phyloP scores from a whole-genome alignment of 1,284 basidiomycete species.

The Porogramme epimiltina region DNA sequence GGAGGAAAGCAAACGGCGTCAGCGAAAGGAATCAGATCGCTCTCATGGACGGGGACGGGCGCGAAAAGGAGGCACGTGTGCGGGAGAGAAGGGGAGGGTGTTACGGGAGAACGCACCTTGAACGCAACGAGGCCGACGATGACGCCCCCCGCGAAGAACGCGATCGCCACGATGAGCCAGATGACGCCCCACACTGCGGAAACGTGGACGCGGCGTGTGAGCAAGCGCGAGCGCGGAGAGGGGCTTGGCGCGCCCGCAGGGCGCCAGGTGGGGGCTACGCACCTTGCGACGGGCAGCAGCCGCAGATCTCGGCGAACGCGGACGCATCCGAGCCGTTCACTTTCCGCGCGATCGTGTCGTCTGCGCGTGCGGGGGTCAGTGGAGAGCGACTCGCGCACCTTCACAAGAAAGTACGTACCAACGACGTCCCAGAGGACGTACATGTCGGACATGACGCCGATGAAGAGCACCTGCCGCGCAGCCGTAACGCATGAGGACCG shows the following conservation, averaged over 20 bases:
- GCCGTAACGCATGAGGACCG: not conserved
- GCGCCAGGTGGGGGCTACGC: slow-evolving; percentile 9
- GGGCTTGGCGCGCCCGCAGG: not conserved
- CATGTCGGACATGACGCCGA: slow-evolving; percentile 94
- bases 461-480: slow-evolving; percentile 76
- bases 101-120: slow-evolving; percentile 54
- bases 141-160: slow-evolving; percentile 83
- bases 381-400: not conserved
- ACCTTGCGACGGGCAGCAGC: slow-evolving; percentile 77
- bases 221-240: slow-evolving; percentile 1
- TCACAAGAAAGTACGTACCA: slow-evolving; percentile 45
- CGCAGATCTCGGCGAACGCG: slow-evolving; percentile 86
- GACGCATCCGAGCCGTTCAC: slow-evolving; percentile 92
- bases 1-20: not conserved
- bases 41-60: too few species aligned
- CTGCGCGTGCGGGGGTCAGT: slow-evolving; percentile 35
- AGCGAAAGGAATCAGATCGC: too few species aligned
- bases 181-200: slow-evolving; percentile 83
- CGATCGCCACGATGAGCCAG: slow-evolving; percentile 83
- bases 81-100: not conserved
- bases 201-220: too few species aligned
- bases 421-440: slow-evolving; percentile 89
- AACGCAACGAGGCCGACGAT: slow-evolving; percentile 86
- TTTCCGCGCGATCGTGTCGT: slow-evolving; percentile 90
- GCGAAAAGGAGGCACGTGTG: too few species aligned